Conservation (phyloP, 2,329 filamentous ascomycete genomes). For the Pseudogymnoascus sp. region DNA sequence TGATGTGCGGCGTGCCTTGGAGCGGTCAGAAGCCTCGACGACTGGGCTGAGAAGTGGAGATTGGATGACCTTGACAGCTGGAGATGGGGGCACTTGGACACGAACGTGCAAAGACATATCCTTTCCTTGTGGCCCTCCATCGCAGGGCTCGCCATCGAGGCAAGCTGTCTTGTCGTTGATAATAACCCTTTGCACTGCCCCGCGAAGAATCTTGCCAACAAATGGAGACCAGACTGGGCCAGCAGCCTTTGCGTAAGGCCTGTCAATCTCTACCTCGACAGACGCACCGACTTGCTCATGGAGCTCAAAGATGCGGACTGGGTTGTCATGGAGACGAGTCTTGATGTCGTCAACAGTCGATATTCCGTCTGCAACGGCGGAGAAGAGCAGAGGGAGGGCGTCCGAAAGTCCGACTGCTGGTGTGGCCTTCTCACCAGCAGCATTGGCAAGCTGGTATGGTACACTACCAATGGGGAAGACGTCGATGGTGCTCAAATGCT, state of each 20-base stretch:
- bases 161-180: conserved; percentile 69
- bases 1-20: conserved; percentile 23
- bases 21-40: conserved; percentile 30
- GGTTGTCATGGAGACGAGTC: conserved; percentile 64
- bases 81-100: conserved; percentile 43
- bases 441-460: conserved; percentile 64
- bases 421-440: conserved; percentile 44
- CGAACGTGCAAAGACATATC: conserved; percentile 66
- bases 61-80: conserved; percentile 42
- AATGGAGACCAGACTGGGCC: conserved; percentile 61
- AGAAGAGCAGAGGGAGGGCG: conserved; percentile 65
- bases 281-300: conserved; percentile 69
- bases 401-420: conserved; percentile 62
- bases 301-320: conserved; percentile 72
- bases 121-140: conserved; percentile 51
- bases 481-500: conserved; percentile 64
- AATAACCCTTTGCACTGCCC: conserved; percentile 64
- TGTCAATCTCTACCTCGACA: conserved; percentile 68
- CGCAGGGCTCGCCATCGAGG: conserved; percentile 58
- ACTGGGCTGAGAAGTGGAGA: conserved; percentile 23
- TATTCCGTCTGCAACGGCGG: conserved; percentile 65
- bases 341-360: conserved; percentile 68
- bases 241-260: conserved; percentile 52
- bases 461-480: conserved; percentile 72
- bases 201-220: conserved; percentile 58